Evolutionary conservation across 176 grass and related monocot species (phyloP).

Genomic region (Rhynchospora tenuis): DNA sequence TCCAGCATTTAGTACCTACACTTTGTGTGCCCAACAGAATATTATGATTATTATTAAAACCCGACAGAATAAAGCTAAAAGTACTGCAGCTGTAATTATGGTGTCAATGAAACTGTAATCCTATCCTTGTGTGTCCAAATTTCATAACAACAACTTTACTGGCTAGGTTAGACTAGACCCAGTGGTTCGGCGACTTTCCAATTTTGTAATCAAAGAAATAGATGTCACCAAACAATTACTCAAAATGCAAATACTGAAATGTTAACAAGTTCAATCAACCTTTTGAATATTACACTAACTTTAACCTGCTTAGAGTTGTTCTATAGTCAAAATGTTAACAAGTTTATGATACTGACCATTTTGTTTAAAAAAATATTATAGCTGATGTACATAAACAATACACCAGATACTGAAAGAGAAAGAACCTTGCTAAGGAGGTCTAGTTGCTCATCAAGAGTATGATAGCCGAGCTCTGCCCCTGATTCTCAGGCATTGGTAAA

Average conservation of each 20-base stretch:
- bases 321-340: not conserved
- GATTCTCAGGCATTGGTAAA: conserved; percentile 72
- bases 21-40: not conserved
- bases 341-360: not conserved
- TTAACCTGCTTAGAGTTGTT: not conserved
- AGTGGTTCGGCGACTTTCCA: not conserved
- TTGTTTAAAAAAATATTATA: not conserved
- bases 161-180: too few relatives aligned
- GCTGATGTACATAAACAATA: not conserved
- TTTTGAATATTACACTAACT: not conserved
- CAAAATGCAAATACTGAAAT: too few relatives aligned
- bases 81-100: not conserved
- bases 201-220: not conserved
- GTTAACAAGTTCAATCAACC: too few relatives aligned
- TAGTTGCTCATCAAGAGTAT: conserved; percentile 77
- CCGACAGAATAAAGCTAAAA: not conserved
- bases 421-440: conserved; percentile 66
- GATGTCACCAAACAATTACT: not conserved
- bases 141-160: not conserved
- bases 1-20: conserved; percentile 69
- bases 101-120: not conserved
- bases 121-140: not conserved
- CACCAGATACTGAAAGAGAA: not conserved
- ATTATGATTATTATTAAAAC: conserved; percentile 7
- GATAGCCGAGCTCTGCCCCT: conserved; percentile 54